Percentiles rank a stretch among this genome's conserved stretches.
Conservation (phyloP, 495 filamentous ascomycete species). For the Mytilinidion resinicola region DNA sequence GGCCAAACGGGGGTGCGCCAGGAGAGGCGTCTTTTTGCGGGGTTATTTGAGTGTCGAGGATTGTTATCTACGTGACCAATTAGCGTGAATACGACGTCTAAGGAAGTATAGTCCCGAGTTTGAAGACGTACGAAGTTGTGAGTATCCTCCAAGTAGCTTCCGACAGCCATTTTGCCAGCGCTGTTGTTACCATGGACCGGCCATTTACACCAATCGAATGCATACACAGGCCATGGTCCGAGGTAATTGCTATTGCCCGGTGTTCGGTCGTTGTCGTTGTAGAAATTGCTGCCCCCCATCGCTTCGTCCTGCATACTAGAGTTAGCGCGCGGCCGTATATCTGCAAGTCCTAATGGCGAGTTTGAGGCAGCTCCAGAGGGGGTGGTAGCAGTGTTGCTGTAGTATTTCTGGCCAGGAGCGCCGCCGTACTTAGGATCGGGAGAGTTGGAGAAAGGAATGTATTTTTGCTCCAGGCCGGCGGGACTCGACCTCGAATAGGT, state of each 20-base stretch:
- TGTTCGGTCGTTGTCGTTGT: slow-evolving; percentile 41
- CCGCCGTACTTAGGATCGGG: slow-evolving; percentile 63
- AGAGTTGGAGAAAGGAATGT: slow-evolving; percentile 63
- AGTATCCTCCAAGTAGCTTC: slow-evolving; percentile 94
- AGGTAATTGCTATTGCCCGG: slow-evolving; percentile 80
- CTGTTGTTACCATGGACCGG: slow-evolving; percentile 58
- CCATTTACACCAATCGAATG: slow-evolving; percentile 99
- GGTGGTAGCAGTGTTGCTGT: slow-evolving; percentile 45
- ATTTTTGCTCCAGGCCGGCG: slow-evolving; percentile 64
- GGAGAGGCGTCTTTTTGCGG: slow-evolving; percentile 69
- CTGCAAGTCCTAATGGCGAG: slow-evolving; percentile 81
- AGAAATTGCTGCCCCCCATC: slow-evolving; percentile 43
- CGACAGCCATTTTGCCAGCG: slow-evolving; percentile 84
- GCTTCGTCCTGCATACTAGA: slow-evolving; percentile 63
- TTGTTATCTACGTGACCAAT: slow-evolving; percentile 71
- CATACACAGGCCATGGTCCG: slow-evolving; percentile 91
- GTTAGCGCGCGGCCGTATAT: slow-evolving; percentile 77
- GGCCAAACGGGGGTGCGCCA: slow-evolving; percentile 60
- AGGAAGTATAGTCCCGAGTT: neutral
- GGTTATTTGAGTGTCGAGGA: slow-evolving; percentile 75
- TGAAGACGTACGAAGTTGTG: slow-evolving; percentile 84
- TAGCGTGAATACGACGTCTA: neutral
- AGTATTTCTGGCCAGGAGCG: slow-evolving; percentile 53
- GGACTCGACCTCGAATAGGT: slow-evolving; percentile 81
- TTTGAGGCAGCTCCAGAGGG: slow-evolving; percentile 68